Evolutionary conservation across 495 filamentous ascomycete species (phyloP).

Genomic region (Neurospora sp.): DNA sequence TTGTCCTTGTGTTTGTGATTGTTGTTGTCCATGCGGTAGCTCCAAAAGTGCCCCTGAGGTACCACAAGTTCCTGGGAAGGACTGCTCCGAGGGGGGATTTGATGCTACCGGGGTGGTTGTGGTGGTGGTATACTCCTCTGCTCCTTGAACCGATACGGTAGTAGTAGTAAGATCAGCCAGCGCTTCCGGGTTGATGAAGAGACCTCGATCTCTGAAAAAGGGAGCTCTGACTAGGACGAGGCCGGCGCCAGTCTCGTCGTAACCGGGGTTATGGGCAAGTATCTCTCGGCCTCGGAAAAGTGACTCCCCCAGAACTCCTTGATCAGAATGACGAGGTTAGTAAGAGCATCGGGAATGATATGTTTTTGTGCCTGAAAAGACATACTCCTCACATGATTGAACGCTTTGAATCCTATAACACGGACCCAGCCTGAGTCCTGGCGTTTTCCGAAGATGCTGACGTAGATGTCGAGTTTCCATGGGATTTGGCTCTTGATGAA

Average conservation of each 20-base stretch:
- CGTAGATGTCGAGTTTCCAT: constrained; percentile 2
- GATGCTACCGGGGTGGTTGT: background rate
- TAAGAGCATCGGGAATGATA: background rate
- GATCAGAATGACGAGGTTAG: background rate
- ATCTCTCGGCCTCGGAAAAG: constrained; percentile 1
- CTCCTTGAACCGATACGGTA: background rate
- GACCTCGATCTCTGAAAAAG: background rate
- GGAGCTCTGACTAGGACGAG: constrained; percentile 2
- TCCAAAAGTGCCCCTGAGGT: background rate
- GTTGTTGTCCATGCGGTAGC: background rate
- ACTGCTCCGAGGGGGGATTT: background rate
- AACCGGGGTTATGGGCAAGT: background rate
- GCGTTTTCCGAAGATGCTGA: background rate
- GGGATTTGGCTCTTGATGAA: constrained; percentile 2
- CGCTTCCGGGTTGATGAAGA: background rate
- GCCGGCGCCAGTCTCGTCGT: background rate
- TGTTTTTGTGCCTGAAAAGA: background rate
- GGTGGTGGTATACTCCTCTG: background rate
- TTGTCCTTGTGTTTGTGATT: background rate
- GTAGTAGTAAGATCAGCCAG: background rate
- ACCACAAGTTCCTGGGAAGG: background rate
- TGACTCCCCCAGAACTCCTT: background rate
- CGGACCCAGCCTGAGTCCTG: constrained; percentile 6
- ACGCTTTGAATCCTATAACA: constrained; percentile 3
- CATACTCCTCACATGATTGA: constrained; percentile 2